Evolutionary conservation across 2,329 filamentous ascomycete genomes (phyloP), one percentile per base, ranked within the genome.

Genomic region (Delphinella strobiligena): DNA sequence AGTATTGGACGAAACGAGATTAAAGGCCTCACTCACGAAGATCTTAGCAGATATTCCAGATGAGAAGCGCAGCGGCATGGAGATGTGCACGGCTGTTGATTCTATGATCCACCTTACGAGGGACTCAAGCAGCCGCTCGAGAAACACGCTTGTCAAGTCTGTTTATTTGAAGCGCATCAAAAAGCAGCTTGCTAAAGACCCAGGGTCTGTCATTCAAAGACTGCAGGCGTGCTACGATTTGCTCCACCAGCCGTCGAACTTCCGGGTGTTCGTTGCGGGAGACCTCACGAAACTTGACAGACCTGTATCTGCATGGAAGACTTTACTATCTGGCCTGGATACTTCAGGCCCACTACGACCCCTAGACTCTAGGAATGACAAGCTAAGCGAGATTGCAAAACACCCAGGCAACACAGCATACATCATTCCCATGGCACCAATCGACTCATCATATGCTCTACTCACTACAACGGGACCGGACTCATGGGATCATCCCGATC

Each of bases 21-120:
- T 80, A 16, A 67, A 70, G 37, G 68, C 75, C 1, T 72, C 74
- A 30, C 68, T 93, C 12, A 78, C 79, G 42, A 93, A 94, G 60
- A 76, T 93, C 34, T 70, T 95, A 14, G 87, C 88, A 2, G 89
- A 96, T 51, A 81, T 98, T 14, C 91, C 91, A 0, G 87, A 95
- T 54, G 71, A 79, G 38, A 98, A 96, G 68, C 83, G 91, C 31
- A 84, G 82, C 50, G 91, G 91, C 1, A 75, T 79, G 41, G 59
- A 68, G 42, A 80, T 81, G 75, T 61, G 71, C 19, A 66, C 63
- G 34, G 68, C 72, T 2, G 72, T 78, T 4, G 68, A 91, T 50
- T 74, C 79, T 45, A 86, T 89, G 61, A 74, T 93, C 16, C 85
- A 94, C 57, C 77, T 84, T 51, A 72, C 81, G n/a, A 73, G 74